Percentiles rank a stretch among this genome's conserved stretches.
phyloP scores from a whole-genome alignment of 768 basidiomycete species.

The Boletus tomentosulus region DNA sequence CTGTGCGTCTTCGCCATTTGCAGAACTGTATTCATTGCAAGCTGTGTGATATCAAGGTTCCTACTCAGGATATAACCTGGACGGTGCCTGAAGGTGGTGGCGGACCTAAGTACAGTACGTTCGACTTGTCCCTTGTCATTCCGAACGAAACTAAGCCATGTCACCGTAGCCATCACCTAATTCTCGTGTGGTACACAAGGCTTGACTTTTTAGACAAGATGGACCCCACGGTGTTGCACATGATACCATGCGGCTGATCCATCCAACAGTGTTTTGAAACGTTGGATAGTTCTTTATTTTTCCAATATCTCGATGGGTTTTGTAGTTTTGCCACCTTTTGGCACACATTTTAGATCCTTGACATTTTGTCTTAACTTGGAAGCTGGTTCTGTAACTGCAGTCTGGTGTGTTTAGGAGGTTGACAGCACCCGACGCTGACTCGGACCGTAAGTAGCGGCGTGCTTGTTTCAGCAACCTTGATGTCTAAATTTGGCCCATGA shows the following conservation, averaged over 20 bases:
- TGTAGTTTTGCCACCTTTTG: no score
- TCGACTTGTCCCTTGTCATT: neutral
- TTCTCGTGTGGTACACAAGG: neutral
- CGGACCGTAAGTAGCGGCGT: no score
- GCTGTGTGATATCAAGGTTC: slow-evolving; percentile 93
- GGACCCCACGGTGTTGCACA: neutral
- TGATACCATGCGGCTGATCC: neutral
- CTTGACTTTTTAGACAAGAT: neutral
- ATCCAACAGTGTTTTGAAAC: neutral
- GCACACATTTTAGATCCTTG: no score
- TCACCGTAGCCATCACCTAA: slow-evolving; percentile 17
- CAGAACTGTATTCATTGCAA: slow-evolving; percentile 95
- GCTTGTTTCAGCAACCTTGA: no score
- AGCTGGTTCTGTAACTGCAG: no score
- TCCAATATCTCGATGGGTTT: neutral
- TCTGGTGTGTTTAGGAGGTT: no score
- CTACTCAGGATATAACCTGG: slow-evolving; percentile 97
- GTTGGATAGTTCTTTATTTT: neutral
- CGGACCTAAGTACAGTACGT: slow-evolving; percentile 89
- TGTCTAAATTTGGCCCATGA: no score
- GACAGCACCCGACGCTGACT: no score
- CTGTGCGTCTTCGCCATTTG: neutral
- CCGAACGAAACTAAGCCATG: neutral
- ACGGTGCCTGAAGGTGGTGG: slow-evolving; percentile 95
- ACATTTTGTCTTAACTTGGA: no score